Base-by-base conservation (phyloP, 108 stramenopile genomes). In the Schizochytrium sp. region DNA sequence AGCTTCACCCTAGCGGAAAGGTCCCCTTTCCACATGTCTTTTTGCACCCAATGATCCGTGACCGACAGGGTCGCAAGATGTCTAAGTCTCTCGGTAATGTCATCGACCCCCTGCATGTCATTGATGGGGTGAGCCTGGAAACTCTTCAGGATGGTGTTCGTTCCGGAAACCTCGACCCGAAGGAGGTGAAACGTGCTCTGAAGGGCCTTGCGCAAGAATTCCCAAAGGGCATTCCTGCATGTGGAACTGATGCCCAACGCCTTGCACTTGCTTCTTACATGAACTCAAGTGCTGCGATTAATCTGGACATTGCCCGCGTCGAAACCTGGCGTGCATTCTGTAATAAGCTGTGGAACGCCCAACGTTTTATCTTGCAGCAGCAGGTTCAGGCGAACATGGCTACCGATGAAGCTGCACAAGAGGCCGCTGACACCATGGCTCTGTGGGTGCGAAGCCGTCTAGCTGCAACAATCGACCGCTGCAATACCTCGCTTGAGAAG, bases 61-160 rank as follows among this genome's bases (percentile, higher is more conserved):
- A 98, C 88, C 95, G 94, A 4, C 95, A 97, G 92, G 98, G 98
- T 57, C 96, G 87, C 61, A 99, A 99, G 93, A 99, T 99, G 99
- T 97, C 96, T 69, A 99, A 99, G 91, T 98, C 98, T 8, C 98
- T 97, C 90, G 99, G 99, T 38, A 99, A 99, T 89, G 99, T 99
- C 4, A 92, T 99, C 53, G 99, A 99, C 94, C 99, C 99, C 4
- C 88, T 98, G 45, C 97, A 97, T 88, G 98, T 98, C 56, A 97
- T 98, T 40, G 96, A 96, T 5, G 90, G 96, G 4, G 53, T 57
- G 0, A n/a, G 28, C 17, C 61, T 89, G 56, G 83, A 88, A 12
- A 3, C 88, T 0, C 41, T 89, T 56, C 46, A 19, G 56, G 73
- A 13, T 7, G 89, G 17, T n/a, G 57, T 72, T 3, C 60, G 28